These are phyloP conservation scores for Chamaenerion angustifolium DNA, from an alignment of 345 rosid genomes.

Conservation along the genomic window DNA sequence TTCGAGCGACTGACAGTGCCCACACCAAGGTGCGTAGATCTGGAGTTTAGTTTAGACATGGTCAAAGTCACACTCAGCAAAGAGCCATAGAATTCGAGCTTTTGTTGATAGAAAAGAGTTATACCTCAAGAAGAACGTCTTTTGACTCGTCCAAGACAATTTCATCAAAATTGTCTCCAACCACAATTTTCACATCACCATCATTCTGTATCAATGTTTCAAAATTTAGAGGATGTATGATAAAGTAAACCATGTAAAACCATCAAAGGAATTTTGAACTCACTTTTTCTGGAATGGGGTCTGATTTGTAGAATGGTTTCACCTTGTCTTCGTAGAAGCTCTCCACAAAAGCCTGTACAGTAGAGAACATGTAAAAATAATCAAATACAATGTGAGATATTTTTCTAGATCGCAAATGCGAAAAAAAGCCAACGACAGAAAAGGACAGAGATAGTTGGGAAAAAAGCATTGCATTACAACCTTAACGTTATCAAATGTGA, in stretches of 20 bases:
- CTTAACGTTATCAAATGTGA: slow-evolving; percentile 63
- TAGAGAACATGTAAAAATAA: background rate
- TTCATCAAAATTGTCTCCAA: slow-evolving; percentile 83
- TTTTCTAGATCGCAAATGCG: background rate
- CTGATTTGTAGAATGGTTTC: slow-evolving; percentile 89
- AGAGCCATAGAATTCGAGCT: background rate
- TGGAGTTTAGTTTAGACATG: slow-evolving; percentile 13
- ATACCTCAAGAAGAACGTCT: slow-evolving; percentile 96
- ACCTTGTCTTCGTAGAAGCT: slow-evolving; percentile 64
- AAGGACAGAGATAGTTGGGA: slow-evolving; percentile 1
- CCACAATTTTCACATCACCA: slow-evolving; percentile 92
- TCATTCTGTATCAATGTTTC: slow-evolving; percentile 44
- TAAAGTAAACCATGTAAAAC: slow-evolving; percentile 2
- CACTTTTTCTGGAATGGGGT: slow-evolving; percentile 86
- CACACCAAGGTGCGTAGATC: slow-evolving; percentile 99
- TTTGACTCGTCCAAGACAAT: slow-evolving; percentile 88
- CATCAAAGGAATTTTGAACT: slow-evolving; percentile 10
- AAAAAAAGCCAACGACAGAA: slow-evolving; percentile 2
- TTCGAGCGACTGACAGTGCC: slow-evolving; percentile 95
- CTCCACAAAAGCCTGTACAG: slow-evolving; percentile 44
- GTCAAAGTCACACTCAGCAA: slow-evolving; percentile 3
- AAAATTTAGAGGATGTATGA: slow-evolving; percentile 9
- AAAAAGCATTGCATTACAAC: slow-evolving; percentile 16
- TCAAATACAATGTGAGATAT: background rate
- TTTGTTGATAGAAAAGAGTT: background rate